Evolutionary conservation across 495 filamentous ascomycete species (phyloP).

Genomic region (Daldinia grandis): DNA sequence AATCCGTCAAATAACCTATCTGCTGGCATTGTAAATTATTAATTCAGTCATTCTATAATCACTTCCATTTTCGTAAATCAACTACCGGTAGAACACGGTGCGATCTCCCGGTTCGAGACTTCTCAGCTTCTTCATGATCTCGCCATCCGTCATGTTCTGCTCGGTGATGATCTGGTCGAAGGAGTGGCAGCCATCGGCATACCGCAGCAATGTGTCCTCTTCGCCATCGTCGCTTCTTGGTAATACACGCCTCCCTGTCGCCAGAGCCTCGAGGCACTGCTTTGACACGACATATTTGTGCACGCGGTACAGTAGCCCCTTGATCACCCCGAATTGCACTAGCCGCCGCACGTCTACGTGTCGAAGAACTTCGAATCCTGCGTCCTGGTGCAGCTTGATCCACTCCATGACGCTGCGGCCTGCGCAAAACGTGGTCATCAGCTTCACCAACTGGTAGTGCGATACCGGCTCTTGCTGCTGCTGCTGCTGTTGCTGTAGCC

Average conservation of each 20-base stretch:
- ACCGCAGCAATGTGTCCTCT: conserved; percentile 62
- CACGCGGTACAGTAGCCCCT: conserved; percentile 92
- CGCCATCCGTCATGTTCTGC: conserved; percentile 65
- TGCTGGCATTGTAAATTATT: neutral
- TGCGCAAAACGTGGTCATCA: conserved; percentile 81
- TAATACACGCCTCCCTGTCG: conserved; percentile 49
- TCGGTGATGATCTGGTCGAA: conserved; percentile 94
- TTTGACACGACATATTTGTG: conserved; percentile 86
- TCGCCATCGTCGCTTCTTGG: conserved; percentile 41
- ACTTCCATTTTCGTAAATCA: neutral
- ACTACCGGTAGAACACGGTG: conserved; percentile 58
- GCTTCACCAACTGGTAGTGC: conserved; percentile 65
- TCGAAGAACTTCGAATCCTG: conserved; percentile 64
- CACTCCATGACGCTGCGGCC: conserved; percentile 83
- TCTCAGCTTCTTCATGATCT: conserved; percentile 62
- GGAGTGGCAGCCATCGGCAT: conserved; percentile 81
- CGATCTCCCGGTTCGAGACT: conserved; percentile 57
- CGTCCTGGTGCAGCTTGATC: conserved; percentile 72
- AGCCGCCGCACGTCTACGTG: conserved; percentile 88
- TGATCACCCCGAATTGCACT: conserved; percentile 94
- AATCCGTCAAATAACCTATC: neutral
- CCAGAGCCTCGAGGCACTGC: conserved; percentile 55
- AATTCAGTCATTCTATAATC: neutral
- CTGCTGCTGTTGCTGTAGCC: conserved; percentile 16
- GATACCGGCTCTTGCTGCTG: conserved; percentile 48